Evolutionary conservation across 306 rosid species (phyloP).

Genomic region (Vigna trinervia): DNA sequence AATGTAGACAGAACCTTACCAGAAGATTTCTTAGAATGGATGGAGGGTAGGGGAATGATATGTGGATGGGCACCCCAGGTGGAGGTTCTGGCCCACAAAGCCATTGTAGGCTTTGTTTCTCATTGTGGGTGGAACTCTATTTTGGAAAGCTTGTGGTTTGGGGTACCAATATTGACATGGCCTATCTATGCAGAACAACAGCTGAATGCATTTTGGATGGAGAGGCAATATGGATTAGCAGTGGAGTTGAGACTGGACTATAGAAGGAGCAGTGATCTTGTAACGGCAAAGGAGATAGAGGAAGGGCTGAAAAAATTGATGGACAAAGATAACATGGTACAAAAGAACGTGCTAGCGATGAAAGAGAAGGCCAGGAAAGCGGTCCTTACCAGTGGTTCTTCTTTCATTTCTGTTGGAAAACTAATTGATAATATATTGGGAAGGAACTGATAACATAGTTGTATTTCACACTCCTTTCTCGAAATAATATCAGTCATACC

Average conservation of each 20-base stretch:
- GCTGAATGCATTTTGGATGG: constrained; percentile 64
- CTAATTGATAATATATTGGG: constrained; percentile 48
- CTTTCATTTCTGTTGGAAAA: constrained; percentile 40
- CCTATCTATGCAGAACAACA: constrained; percentile 78
- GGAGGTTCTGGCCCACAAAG: constrained; percentile 60
- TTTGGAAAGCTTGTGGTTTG: constrained; percentile 74
- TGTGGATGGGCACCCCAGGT: constrained; percentile 75
- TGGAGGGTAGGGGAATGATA: constrained; percentile 59
- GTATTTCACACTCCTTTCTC: constrained; percentile 23
- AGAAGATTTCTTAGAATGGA: constrained; percentile 64
- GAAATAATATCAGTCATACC: background rate
- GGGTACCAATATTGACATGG: constrained; percentile 73
- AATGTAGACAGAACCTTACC: constrained; percentile 46
- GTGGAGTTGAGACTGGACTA: constrained; percentile 60
- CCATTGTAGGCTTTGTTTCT: constrained; percentile 62
- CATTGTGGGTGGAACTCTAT: constrained; percentile 81
- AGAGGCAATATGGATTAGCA: constrained; percentile 50
- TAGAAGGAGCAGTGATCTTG: constrained; percentile 45
- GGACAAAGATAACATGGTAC: constrained; percentile 47
- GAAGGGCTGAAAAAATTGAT: constrained; percentile 50
- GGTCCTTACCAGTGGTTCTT: constrained; percentile 56
- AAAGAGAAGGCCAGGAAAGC: constrained; percentile 56
- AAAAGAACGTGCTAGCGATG: constrained; percentile 61
- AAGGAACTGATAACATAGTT: constrained; percentile 7
- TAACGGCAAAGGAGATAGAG: constrained; percentile 63